Evolutionary conservation across 73 alveolate species (phyloP), one percentile per base, ranked within the genome.

Genomic region (Stentor coeruleus): DNA sequence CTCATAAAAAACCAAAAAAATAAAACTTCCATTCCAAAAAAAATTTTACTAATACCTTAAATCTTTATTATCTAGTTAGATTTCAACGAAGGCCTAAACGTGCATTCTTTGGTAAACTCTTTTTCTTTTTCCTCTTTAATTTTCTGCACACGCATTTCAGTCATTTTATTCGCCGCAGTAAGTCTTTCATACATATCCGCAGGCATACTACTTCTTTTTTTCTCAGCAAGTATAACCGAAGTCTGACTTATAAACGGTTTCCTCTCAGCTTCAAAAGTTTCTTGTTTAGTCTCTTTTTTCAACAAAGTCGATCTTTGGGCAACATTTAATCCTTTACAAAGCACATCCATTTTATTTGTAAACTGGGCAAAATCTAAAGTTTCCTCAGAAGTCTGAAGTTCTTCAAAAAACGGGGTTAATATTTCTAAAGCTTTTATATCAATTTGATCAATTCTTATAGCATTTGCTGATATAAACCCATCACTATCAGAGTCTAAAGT

Each of bases 41-140:
- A n/a, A n/a, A n/a, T n/a, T n/a, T n/a, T n/a, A n/a, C n/a, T n/a
- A n/a, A n/a, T n/a, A n/a, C n/a, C n/a, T n/a, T n/a, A n/a, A n/a
- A n/a, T n/a, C n/a, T n/a, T n/a, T n/a, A n/a, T n/a, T n/a, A n/a
- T n/a, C n/a, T n/a, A n/a, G n/a, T n/a, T n/a, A n/a, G n/a, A n/a
- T n/a, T n/a, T n/a, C n/a, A n/a, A n/a, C n/a, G n/a, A n/a, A n/a
- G 73, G 73, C 73, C 28, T 57, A 31, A 57, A 57, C 28, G 73
- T 57, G 28, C 73, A 57, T 31, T 20, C 28, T 20, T 31, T 57
- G 35, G 28, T 57, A 20, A 20, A n/a, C 28, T 31, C 73, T 20
- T 57, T 57, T 57, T 20, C 28, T 57, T 57, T 57, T 31, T 20
- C 0, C 28, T 57, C 73, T 31, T 57, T 57, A n/a, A 57, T 57